phyloP scores from a whole-genome alignment of 1,284 basidiomycete species.

The Papiliotrema laurentii region DNA sequence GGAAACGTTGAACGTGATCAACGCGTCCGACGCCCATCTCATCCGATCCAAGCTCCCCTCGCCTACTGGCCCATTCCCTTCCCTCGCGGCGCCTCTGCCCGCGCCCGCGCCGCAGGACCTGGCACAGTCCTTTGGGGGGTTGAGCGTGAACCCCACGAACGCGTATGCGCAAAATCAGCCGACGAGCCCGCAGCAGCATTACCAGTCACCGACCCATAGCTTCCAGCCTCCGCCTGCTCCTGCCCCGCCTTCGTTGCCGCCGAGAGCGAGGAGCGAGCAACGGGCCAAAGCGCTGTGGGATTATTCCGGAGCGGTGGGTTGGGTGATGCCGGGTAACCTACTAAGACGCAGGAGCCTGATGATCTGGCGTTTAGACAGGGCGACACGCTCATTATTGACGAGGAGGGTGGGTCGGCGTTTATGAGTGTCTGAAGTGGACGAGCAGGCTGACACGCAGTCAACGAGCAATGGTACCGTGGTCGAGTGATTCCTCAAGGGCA shows the following conservation, averaged over 20 bases:
- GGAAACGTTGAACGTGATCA: constrained; percentile 33
- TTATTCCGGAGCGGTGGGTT: constrained; percentile 34
- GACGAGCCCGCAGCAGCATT: constrained; percentile 1
- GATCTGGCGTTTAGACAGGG: constrained; percentile 40
- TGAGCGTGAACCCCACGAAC: constrained; percentile 8
- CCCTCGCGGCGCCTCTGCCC: too few relatives aligned
- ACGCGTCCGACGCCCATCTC: constrained; percentile 25
- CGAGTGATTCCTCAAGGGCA: constrained; percentile 33
- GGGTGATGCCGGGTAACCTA: neutral
- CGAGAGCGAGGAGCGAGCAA: constrained; percentile 12
- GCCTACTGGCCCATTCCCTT: constrained; percentile 32
- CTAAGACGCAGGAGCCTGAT: constrained; percentile 26
- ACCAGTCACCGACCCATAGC: neutral
- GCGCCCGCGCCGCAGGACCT: constrained; percentile 11
- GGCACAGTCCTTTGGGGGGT: constrained; percentile 1
- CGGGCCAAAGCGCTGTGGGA: constrained; percentile 43
- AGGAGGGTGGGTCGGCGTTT: constrained; percentile 29
- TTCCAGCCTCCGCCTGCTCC: constrained; percentile 1
- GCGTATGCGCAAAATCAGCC: constrained; percentile 6
- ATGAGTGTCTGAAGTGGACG: neutral
- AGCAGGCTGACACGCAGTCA: constrained; percentile 22
- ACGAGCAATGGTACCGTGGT: constrained; percentile 43
- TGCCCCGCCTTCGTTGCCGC: constrained; percentile 16
- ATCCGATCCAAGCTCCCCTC: constrained; percentile 38
- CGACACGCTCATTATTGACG: constrained; percentile 40